A percentile compares a stretch with the other conserved stretches of the same genome.
phyloP scores from a whole-genome alignment of 2,329 filamentous ascomycete species.

The Cadophora sp. region DNA sequence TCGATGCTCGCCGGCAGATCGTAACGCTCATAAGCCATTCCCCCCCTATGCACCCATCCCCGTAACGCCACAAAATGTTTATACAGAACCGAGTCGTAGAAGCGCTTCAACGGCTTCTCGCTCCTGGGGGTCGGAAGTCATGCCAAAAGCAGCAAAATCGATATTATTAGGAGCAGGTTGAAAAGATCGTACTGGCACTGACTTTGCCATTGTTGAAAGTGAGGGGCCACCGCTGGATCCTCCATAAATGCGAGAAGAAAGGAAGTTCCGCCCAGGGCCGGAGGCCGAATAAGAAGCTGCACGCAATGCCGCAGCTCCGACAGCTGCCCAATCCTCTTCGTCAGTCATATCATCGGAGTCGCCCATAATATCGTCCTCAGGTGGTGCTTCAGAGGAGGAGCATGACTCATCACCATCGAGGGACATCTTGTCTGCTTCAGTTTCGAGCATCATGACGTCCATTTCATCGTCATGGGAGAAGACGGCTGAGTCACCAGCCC shows the following conservation, averaged over 20 bases:
- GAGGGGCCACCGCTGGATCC: conserved; percentile 45
- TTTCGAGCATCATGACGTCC: conserved; percentile 73
- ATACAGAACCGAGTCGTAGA: conserved; percentile 80
- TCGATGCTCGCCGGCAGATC: conserved; percentile 45
- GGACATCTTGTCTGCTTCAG: conserved; percentile 96
- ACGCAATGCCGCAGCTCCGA: conserved; percentile 85
- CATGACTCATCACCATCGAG: conserved; percentile 76
- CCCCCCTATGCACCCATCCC: conserved; percentile 38
- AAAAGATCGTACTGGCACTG: conserved; percentile 38
- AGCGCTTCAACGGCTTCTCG: conserved; percentile 83
- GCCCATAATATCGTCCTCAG: conserved; percentile 69
- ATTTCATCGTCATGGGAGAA: conserved; percentile 75
- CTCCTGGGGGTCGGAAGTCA: conserved; percentile 70
- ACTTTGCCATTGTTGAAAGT: conserved; percentile 40
- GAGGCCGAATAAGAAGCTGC: conserved; percentile 66
- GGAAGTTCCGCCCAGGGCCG: conserved; percentile 57
- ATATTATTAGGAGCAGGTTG: conserved; percentile 51
- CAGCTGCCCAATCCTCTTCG: conserved; percentile 93
- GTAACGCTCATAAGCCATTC: conserved; percentile 36
- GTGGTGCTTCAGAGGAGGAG: conserved; percentile 76
- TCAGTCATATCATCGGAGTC: conserved; percentile 89
- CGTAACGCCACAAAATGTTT: conserved; percentile 46
- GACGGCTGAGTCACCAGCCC: conserved; percentile 73
- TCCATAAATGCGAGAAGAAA: conserved; percentile 56
- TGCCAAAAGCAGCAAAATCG: conserved; percentile 52